Base-by-base conservation (phyloP, 148 eudicot genomes). In the Chenopodium berlandieri region DNA sequence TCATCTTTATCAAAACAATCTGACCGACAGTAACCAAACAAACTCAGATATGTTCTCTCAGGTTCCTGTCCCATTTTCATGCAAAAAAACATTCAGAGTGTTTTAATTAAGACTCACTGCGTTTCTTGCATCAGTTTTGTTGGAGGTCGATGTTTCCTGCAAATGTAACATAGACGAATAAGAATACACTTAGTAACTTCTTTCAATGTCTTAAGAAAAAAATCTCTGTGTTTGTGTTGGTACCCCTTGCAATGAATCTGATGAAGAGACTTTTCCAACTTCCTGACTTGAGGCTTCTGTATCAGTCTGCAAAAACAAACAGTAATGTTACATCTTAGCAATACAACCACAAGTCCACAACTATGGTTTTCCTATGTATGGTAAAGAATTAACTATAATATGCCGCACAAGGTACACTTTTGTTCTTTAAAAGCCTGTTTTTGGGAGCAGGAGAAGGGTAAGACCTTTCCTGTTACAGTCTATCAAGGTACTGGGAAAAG, bases 121-220 rank as follows among this genome's bases (percentile, higher is more conserved):
- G 63, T 77, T 79, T 90, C 90, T 88, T 62, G 62, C 84, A 80
- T 87, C 86, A 78, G 85, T 85, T 73, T 82, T 67, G 44, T 77
- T 54, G 31, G 82, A 17, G 2, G 63, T 46, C 5, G 89, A 74
- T 62, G 79, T 52, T 58, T 67, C 88, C 92, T 88, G 86, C 78
- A 86, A 84, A 69, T 73, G 70, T 44, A 63, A 56, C 56, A 65
- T 20, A 50, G 44, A 79, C 31, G 3, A 74, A 47, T 37, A 47
- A 27, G 81, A 72, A n/a, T 7, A 70, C 46, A 32, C 30, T 8
- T 30, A 11, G 9, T n/a, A 75, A 64, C 32, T 48, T 27, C 60
- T 3, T 16, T 52, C n/a, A 22, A 16, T 16, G 9, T 25, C 27
- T 58, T 22, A 70, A 73, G 32, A 70, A 50, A 60, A 46, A 82